Percentiles rank a stretch among this genome's conserved stretches.
These are phyloP conservation scores for Wolfiporia cocos DNA, from an alignment of 1,284 basidiomycete species.

Conservation along the genomic window DNA sequence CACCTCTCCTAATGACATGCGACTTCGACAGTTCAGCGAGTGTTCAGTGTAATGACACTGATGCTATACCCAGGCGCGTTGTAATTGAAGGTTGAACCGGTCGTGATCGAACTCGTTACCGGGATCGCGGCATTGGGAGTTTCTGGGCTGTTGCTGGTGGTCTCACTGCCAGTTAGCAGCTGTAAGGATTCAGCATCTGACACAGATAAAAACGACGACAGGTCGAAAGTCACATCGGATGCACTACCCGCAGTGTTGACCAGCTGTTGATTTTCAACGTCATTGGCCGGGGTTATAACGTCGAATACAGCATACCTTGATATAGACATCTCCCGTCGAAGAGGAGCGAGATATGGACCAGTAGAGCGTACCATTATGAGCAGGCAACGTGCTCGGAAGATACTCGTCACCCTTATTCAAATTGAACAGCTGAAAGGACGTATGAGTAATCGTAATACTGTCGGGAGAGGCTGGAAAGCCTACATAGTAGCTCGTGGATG, in stretches of 20 bases:
- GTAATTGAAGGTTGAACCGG: slow-evolving; percentile 46
- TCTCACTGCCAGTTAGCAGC: slow-evolving; percentile 40
- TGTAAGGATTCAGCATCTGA: slow-evolving; percentile 35
- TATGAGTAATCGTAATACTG: neutral
- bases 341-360: slow-evolving; percentile 55
- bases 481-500: slow-evolving; percentile 62
- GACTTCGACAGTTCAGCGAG: no score
- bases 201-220: slow-evolving; percentile 51
- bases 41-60: slow-evolving; percentile 40
- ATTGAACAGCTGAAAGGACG: slow-evolving; percentile 46
- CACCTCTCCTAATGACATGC: no score
- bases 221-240: slow-evolving; percentile 40
- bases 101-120: slow-evolving; percentile 34
- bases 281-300: neutral
- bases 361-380: slow-evolving; percentile 38
- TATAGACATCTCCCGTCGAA: slow-evolving; percentile 38
- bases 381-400: slow-evolving; percentile 56
- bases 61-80: slow-evolving; percentile 56
- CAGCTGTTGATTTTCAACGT: slow-evolving; percentile 30
- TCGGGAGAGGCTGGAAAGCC: no score
- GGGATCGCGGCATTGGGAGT: slow-evolving; percentile 43
- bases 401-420: slow-evolving; percentile 55
- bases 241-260: slow-evolving; percentile 41
- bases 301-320: slow-evolving; percentile 45
- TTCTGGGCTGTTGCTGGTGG: slow-evolving; percentile 48